Evolutionary conservation across 192 early-diverging fungal species (phyloP).

Genomic region (Umbelopsis isabellina): DNA sequence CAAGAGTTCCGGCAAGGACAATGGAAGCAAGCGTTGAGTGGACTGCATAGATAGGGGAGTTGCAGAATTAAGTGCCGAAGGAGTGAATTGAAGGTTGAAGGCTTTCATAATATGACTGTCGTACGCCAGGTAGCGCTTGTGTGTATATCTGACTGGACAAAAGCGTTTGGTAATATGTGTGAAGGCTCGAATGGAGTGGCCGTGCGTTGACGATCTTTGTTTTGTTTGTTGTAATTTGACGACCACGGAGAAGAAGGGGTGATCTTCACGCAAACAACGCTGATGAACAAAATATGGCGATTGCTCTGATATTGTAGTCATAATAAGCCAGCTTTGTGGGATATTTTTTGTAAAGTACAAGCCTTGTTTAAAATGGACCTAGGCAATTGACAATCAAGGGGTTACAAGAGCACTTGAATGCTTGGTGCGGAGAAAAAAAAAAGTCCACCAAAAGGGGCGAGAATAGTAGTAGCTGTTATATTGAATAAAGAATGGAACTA

Average conservation of each 20-base stretch:
- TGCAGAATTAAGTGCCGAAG: not conserved
- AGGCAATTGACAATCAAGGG: conserved; percentile 12
- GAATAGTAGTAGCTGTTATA: no score
- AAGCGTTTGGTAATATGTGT: conserved; percentile 6
- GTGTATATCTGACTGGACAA: not conserved
- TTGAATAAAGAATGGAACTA: no score
- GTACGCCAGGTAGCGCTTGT: not conserved
- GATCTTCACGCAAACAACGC: conserved; percentile 5
- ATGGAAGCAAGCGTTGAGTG: conserved; percentile 13
- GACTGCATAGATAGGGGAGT: not conserved
- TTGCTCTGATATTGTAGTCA: conserved; percentile 1
- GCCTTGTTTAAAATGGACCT: conserved; percentile 21
- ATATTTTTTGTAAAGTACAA: conserved; percentile 7
- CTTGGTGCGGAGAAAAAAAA: conserved; percentile 15
- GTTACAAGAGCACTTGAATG: conserved; percentile 5
- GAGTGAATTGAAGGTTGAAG: not conserved
- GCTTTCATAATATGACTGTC: conserved; percentile 3
- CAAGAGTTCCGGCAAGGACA: conserved; percentile 51
- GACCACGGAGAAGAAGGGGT: conserved; percentile 18
- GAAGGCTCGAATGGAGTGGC: conserved; percentile 4
- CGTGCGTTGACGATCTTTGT: conserved; percentile 22
- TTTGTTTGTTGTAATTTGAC: conserved; percentile 13
- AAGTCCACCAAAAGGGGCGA: no score
- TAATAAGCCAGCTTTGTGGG: not conserved
- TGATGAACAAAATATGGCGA: conserved; percentile 17